Conservation (phyloP, 169 alveolate genomes). For the Plasmodium fragile region DNA sequence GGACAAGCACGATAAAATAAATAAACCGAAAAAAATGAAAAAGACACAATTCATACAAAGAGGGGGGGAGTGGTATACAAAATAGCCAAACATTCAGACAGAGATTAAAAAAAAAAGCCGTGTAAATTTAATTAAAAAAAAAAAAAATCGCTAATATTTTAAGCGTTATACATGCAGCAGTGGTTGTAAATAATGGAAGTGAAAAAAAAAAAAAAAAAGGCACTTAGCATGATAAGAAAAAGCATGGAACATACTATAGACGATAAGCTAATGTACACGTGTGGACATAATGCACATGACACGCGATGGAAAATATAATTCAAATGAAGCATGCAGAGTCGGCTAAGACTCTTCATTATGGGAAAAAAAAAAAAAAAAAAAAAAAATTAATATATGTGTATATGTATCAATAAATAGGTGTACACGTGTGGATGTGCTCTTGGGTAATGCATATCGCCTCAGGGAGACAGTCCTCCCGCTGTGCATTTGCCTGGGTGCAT, state of each 20-base stretch:
- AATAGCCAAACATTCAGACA: background rate
- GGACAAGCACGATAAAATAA: background rate
- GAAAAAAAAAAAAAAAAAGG: constrained; percentile 1
- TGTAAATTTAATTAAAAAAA: background rate
- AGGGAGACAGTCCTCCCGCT: background rate
- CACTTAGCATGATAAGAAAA: background rate
- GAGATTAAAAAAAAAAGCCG: background rate
- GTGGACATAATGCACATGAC: background rate
- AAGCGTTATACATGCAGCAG: background rate
- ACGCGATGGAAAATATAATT: background rate
- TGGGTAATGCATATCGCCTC: background rate
- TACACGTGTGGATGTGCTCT: background rate
- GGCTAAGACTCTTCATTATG: constrained; percentile 15
- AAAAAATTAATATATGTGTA: constrained; percentile 25
- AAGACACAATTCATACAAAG: background rate
- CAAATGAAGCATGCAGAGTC: background rate
- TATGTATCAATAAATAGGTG: constrained; percentile 2
- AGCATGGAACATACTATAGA: background rate
- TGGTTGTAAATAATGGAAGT: background rate
- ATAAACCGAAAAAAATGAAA: background rate
- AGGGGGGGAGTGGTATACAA: background rate
- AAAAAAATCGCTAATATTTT: background rate
- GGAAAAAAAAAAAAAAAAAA: constrained; percentile 16
- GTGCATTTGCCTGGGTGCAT: background rate
- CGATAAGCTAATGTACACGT: background rate